These are phyloP conservation scores for Cunninghamia lanceolata DNA, from an alignment of 75 land plant genomes.

Conservation along the genomic window DNA sequence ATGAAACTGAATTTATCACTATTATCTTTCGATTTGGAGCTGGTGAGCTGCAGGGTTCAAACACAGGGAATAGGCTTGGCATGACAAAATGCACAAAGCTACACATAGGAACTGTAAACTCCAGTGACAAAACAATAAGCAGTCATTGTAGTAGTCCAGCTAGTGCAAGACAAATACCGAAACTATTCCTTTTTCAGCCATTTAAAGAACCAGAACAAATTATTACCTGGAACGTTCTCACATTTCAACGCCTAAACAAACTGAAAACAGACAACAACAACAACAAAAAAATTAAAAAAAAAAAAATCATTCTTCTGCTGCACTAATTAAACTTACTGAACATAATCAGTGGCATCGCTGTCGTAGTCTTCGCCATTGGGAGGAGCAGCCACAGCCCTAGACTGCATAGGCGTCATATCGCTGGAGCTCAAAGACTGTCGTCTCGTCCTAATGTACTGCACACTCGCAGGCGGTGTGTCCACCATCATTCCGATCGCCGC, in stretches of 20 bases:
- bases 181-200: too few relatives aligned
- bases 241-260: neutral
- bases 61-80: neutral
- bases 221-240: neutral
- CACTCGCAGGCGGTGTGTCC: slow-evolving; percentile 22
- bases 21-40: neutral
- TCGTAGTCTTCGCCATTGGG: slow-evolving; percentile 84
- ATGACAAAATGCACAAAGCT: too few relatives aligned
- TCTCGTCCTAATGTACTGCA: slow-evolving; percentile 36
- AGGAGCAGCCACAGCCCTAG: slow-evolving; percentile 24
- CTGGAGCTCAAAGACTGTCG: slow-evolving; percentile 41
- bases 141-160: too few relatives aligned
- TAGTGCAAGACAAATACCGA: too few relatives aligned
- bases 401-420: slow-evolving; percentile 50
- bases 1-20: neutral
- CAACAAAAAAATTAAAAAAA: too few relatives aligned
- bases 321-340: slow-evolving; percentile 54
- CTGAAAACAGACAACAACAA: neutral
- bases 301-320: neutral
- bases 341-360: slow-evolving; percentile 78
- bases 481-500: slow-evolving; percentile 28
- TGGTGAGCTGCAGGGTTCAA: neutral
- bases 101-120: too few relatives aligned
- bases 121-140: too few relatives aligned
- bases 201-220: too few relatives aligned